These are phyloP conservation scores for Neofusicoccum ribis DNA, from an alignment of 2,329 filamentous ascomycete genomes.

Conservation along the genomic window DNA sequence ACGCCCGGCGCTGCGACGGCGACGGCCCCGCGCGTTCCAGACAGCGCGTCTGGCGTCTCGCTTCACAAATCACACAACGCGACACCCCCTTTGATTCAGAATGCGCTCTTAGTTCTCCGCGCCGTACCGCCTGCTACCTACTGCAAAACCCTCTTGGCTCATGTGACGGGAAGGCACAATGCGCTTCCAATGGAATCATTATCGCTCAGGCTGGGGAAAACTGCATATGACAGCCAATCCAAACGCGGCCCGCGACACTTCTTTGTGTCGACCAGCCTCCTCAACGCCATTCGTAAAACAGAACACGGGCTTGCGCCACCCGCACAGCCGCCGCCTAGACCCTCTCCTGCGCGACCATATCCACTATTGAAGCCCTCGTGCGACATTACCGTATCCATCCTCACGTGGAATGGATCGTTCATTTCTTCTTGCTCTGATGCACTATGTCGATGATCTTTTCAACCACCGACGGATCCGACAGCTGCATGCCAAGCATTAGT, in stretches of 20 bases:
- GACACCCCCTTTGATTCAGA: conserved; percentile 16
- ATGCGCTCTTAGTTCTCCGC: conserved; percentile 5
- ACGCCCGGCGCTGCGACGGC: neutral
- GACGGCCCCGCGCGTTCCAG: conserved; percentile 3
- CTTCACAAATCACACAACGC: conserved; percentile 12
- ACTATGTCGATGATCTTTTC: conserved; percentile 85
- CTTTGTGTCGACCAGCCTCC: conserved; percentile 1
- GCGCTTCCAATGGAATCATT: neutral
- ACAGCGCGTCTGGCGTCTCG: conserved; percentile 6
- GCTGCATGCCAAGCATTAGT: conserved; percentile 47
- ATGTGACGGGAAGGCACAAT: neutral
- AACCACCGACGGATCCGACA: conserved; percentile 87
- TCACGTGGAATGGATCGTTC: neutral
- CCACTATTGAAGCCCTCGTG: neutral
- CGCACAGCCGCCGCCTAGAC: neutral
- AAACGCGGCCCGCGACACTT: neutral
- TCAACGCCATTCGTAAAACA: conserved; percentile 13
- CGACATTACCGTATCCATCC: conserved; percentile 10
- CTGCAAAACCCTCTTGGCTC: neutral
- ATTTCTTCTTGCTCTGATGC: conserved; percentile 58
- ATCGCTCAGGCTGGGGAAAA: neutral
- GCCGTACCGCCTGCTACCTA: neutral
- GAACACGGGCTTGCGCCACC: neutral
- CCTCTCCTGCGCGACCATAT: neutral
- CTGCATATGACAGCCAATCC: neutral